Conservation (phyloP, 2,329 filamentous ascomycete genomes). For the Xylaria sp. region DNA sequence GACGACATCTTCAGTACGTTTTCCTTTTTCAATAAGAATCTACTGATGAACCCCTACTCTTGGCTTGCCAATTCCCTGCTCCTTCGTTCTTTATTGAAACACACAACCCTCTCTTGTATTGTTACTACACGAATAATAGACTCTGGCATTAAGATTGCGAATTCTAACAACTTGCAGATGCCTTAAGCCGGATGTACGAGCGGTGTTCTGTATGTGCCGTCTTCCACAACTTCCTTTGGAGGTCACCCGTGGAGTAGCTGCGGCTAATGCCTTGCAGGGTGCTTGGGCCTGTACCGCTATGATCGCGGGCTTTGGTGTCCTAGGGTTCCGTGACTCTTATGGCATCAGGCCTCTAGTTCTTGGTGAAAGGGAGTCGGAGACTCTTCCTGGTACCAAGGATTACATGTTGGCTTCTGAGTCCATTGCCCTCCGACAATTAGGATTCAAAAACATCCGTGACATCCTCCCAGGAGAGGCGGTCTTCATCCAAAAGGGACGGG, state of each 20-base stretch:
- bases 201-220: constrained; percentile 49
- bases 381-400: constrained; percentile 60
- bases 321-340: constrained; percentile 72
- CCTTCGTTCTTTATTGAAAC: too few species aligned
- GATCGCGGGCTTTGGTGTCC: constrained; percentile 79
- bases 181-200: constrained; percentile 72
- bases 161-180: constrained; percentile 37
- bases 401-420: constrained; percentile 85
- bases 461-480: constrained; percentile 76
- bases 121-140: too few species aligned
- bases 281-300: constrained; percentile 84
- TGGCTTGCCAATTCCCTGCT: too few species aligned
- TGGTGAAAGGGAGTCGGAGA: constrained; percentile 64
- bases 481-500: constrained; percentile 72
- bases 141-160: not conserved
- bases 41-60: not conserved
- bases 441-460: constrained; percentile 69
- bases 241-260: not conserved
- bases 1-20: constrained; percentile 70
- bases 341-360: constrained; percentile 80
- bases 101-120: too few species aligned
- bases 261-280: constrained; percentile 49
- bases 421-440: constrained; percentile 72
- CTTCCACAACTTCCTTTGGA: not conserved
- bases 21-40: not conserved